These are phyloP conservation scores for Kondoa subrosea DNA, from an alignment of 768 basidiomycete species.

Conservation along the genomic window DNA sequence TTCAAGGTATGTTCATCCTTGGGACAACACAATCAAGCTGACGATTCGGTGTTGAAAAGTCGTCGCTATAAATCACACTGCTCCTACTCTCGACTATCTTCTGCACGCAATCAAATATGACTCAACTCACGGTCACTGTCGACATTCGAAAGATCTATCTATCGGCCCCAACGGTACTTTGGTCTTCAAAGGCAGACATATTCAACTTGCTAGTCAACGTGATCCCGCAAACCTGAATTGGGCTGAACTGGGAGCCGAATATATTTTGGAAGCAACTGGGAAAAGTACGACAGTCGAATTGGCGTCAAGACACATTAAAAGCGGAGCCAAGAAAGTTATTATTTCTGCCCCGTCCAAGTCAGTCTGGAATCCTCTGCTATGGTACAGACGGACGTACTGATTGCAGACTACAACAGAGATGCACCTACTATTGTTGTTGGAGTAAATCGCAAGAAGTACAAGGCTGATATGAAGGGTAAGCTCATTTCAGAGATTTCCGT, in stretches of 20 bases:
- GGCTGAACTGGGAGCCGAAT: constrained; percentile 29
- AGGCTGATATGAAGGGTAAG: not conserved
- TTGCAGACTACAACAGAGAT: too few species aligned
- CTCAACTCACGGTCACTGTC: constrained; percentile 31
- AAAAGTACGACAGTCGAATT: constrained; percentile 29
- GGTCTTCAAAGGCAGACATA: constrained; percentile 11
- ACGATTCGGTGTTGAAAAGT: constrained; percentile 24
- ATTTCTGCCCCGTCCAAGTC: constrained; percentile 31
- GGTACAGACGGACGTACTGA: not conserved
- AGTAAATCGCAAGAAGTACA: constrained; percentile 30
- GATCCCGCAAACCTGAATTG: constrained; percentile 31
- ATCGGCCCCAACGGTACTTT: constrained; percentile 16
- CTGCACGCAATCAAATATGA: constrained; percentile 32
- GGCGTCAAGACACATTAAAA: constrained; percentile 28
- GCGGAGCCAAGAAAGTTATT: constrained; percentile 31
- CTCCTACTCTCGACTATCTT: constrained; percentile 29
- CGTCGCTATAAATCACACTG: constrained; percentile 34
- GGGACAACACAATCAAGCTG: constrained; percentile 11
- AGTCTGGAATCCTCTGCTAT: not conserved
- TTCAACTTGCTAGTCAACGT: constrained; percentile 28
- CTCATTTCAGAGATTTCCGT: not conserved
- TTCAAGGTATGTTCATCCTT: constrained; percentile 9
- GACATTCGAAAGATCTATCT: constrained; percentile 23
- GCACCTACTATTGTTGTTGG: constrained; percentile 29
- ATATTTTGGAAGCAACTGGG: constrained; percentile 32